Conservation (phyloP, 441 rosid species). For the Populus hybrid region DNA sequence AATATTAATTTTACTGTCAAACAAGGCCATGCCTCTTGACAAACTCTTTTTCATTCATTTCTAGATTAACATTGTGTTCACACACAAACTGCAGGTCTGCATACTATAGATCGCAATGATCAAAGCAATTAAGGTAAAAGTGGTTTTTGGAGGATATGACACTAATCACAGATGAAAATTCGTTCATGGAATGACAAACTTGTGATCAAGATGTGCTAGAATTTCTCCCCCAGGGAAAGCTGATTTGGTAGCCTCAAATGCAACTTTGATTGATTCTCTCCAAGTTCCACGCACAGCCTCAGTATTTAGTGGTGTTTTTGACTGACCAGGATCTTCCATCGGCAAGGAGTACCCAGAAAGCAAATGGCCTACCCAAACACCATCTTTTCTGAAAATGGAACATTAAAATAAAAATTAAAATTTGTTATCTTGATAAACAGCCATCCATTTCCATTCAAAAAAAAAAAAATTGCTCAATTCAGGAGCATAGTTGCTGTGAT, state of each 20-base stretch:
- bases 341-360: conserved; percentile 80
- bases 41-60: background rate
- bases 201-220: conserved; percentile 81
- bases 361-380: conserved; percentile 79
- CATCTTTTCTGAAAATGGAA: conserved; percentile 47
- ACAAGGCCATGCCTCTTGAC: background rate
- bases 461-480: background rate
- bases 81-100: background rate
- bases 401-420: background rate
- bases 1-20: background rate
- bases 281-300: conserved; percentile 59
- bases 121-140: background rate
- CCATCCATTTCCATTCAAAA: background rate
- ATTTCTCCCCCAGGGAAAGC: conserved; percentile 77
- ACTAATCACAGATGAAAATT: background rate
- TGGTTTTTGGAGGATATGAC: background rate
- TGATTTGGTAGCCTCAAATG: conserved; percentile 62
- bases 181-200: conserved; percentile 36
- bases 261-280: conserved; percentile 63
- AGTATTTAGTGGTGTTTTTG: conserved; percentile 30
- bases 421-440: background rate
- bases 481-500: background rate
- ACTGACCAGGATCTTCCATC: conserved; percentile 62
- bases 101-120: background rate
- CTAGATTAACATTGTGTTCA: background rate